phyloP scores from a whole-genome alignment of 345 rosid species.

The Nasturtium officinale region DNA sequence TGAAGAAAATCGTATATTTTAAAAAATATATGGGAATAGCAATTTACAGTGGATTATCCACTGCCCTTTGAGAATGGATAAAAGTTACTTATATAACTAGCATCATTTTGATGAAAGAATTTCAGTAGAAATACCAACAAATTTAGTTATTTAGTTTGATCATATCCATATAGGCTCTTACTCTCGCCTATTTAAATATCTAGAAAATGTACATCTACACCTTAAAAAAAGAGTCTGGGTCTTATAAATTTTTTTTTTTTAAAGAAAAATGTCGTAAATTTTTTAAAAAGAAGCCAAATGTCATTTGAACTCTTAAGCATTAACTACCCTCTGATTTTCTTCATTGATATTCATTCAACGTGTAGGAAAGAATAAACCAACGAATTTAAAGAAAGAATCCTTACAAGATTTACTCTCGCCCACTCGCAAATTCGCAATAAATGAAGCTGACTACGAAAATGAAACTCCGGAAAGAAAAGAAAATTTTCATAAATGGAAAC shows the following conservation, averaged over 20 bases:
- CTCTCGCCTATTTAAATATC: no score
- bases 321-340: constrained; percentile 29
- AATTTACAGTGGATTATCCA: background rate
- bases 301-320: constrained; percentile 8
- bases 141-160: no score
- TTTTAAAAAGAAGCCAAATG: constrained; percentile 2
- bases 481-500: background rate
- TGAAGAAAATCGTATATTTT: background rate
- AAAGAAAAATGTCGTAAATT: no score
- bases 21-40: no score
- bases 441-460: constrained; percentile 36
- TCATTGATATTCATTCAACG: constrained; percentile 33
- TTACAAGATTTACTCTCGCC: constrained; percentile 36
- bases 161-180: no score
- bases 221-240: no score
- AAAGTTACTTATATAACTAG: no score
- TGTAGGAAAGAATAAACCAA: constrained; percentile 29
- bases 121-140: no score
- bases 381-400: constrained; percentile 33
- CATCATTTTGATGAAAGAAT: no score
- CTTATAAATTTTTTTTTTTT: no score
- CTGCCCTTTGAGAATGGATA: no score
- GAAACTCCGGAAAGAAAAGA: background rate
- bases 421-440: constrained; percentile 29
- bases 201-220: no score